A percentile compares a stretch with the other conserved stretches of the same genome.
These are phyloP conservation scores for Fusarium sp. DNA, from an alignment of 2,329 filamentous ascomycete genomes.

Conservation along the genomic window DNA sequence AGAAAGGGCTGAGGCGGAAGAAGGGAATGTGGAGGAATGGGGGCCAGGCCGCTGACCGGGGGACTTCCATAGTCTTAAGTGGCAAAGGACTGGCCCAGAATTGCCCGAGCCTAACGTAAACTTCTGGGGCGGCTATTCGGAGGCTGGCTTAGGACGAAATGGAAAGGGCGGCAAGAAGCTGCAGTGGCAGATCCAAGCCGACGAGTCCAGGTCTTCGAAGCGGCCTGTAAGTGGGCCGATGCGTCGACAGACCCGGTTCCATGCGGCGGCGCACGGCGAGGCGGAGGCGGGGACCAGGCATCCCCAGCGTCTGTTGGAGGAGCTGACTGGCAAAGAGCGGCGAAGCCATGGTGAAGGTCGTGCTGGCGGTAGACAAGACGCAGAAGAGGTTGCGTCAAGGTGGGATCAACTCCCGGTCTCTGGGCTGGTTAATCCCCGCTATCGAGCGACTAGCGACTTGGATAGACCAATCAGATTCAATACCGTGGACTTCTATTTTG, in stretches of 20 bases:
- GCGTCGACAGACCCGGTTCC: conserved; percentile 32
- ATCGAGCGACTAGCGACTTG: conserved; percentile 34
- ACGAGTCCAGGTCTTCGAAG: conserved; percentile 26
- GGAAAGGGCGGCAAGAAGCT: conserved; percentile 41
- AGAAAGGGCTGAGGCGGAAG: conserved; percentile 48
- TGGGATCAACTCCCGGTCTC: conserved; percentile 39
- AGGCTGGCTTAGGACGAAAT: conserved; percentile 18
- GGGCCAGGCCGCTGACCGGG: conserved; percentile 46
- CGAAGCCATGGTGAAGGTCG: conserved; percentile 34
- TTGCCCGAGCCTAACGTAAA: conserved; percentile 10
- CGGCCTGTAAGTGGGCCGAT: conserved; percentile 40
- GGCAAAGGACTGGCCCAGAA: conserved; percentile 34
- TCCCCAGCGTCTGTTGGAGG: conserved; percentile 33
- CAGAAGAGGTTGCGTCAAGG: conserved; percentile 36
- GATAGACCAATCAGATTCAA: conserved; percentile 49
- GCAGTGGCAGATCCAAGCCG: conserved; percentile 40
- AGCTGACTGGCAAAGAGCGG: conserved; percentile 42
- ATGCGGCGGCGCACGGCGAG: conserved; percentile 23
- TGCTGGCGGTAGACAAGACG: conserved; percentile 37
- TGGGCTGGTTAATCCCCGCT: conserved; percentile 37
- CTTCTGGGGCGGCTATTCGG: conserved; percentile 44
- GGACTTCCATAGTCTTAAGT: conserved; percentile 47
- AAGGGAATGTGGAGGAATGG: conserved; percentile 50
- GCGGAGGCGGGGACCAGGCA: conserved; percentile 28
- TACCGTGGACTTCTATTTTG: conserved; percentile 52